phyloP scores from a whole-genome alignment of 768 basidiomycete genomes.

The Phylloporus rhodoxanthus region DNA sequence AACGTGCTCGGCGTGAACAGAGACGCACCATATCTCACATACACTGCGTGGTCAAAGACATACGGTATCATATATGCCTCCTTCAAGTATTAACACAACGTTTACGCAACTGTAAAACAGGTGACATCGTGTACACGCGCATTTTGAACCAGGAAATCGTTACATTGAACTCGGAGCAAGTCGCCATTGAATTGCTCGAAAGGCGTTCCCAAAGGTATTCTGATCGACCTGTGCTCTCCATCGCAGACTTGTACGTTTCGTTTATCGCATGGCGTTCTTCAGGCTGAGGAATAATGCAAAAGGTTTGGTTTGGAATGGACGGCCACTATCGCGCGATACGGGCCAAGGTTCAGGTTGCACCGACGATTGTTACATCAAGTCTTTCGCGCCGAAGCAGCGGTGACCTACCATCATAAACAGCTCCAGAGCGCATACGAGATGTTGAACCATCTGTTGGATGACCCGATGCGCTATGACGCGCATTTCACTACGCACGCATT shows the following conservation, averaged over 20 bases:
- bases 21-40: conserved; percentile 9
- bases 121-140: conserved; percentile 3
- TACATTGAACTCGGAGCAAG: conserved; percentile 43
- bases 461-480: conserved; percentile 2
- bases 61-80: conserved; percentile 9
- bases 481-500: conserved; percentile 13
- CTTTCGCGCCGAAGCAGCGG: conserved; percentile 10
- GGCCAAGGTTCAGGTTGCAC: conserved; percentile 19
- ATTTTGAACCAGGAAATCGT: conserved; percentile 43
- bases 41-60: conserved; percentile 14
- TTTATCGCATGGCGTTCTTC: not conserved
- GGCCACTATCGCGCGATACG: conserved; percentile 14
- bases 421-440: conserved; percentile 9
- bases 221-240: conserved; percentile 3
- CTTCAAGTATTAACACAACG: not conserved
- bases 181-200: conserved; percentile 45
- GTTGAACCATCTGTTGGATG: conserved; percentile 1
- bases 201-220: conserved; percentile 49
- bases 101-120: not conserved
- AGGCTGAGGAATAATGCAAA: not conserved
- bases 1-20: conserved; percentile 8
- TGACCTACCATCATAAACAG: conserved; percentile 12
- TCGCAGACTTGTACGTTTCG: conserved; percentile 2
- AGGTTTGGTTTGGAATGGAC: conserved; percentile 18
- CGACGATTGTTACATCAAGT: conserved; percentile 17